phyloP scores from a whole-genome alignment of 768 basidiomycete species.

The Dictyophora rubrovolvata region DNA sequence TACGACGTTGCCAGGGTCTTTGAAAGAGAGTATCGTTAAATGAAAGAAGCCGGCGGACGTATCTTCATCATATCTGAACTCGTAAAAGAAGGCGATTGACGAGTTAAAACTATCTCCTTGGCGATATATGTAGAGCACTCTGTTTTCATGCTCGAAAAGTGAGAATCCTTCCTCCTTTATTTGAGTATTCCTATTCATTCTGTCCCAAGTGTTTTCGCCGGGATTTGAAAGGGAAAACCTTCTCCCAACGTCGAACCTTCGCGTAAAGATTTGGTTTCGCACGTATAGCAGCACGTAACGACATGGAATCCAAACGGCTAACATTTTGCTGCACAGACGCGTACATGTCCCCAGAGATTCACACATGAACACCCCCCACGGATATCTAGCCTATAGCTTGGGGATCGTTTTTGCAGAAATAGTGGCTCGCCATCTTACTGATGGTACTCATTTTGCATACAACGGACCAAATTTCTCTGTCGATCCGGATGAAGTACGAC shows the following conservation, averaged over 20 bases:
- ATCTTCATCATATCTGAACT: slow-evolving; percentile 95
- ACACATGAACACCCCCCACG: slow-evolving; percentile 81
- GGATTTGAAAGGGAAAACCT: slow-evolving; percentile 98
- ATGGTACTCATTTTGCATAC: slow-evolving; percentile 68
- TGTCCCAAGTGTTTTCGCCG: slow-evolving; percentile 32
- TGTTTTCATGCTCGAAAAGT: slow-evolving; percentile 88
- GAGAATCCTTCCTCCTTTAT: background rate
- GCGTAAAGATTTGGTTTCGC: slow-evolving; percentile 97
- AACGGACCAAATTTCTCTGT: slow-evolving; percentile 70
- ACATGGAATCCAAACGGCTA: slow-evolving; percentile 76
- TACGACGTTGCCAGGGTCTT: slow-evolving; percentile 98
- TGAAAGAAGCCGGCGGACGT: slow-evolving; percentile 86
- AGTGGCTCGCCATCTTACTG: slow-evolving; percentile 71
- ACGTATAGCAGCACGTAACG: slow-evolving; percentile 84
- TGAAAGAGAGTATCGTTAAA: slow-evolving; percentile 95
- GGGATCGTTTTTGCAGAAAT: slow-evolving; percentile 94
- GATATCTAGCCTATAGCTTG: slow-evolving; percentile 92
- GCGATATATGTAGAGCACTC: slow-evolving; percentile 89
- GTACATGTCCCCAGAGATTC: slow-evolving; percentile 96
- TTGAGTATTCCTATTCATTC: background rate
- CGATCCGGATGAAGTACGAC: slow-evolving; percentile 61
- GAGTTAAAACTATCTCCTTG: slow-evolving; percentile 78
- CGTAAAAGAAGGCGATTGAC: slow-evolving; percentile 85
- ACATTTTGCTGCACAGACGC: slow-evolving; percentile 87
- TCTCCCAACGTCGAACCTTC: slow-evolving; percentile 86